Evolutionary conservation across 805 yeast genomes (phyloP), one percentile per base, ranked within the genome.

Genomic region (Suhomyces kilbournensis): DNA sequence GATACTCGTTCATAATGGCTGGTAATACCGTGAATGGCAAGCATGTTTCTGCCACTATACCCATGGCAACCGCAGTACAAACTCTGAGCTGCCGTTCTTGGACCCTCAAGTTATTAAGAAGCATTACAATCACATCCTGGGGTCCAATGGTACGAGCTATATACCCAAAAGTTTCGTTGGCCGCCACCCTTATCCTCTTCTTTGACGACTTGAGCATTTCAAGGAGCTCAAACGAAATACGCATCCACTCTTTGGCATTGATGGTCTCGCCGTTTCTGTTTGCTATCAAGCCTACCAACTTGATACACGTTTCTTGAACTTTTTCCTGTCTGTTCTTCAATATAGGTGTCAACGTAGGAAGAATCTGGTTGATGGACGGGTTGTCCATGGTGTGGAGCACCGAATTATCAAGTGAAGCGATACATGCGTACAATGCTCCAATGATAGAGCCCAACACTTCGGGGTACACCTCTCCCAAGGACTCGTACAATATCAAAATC

Each of bases 1-100:
- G 78, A 66, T 93, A 94, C 68, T 94, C 99, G 68, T 93, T 91
- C 96, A 94, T 88, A 48, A 94, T 72, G 0, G 97, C 96, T 0
- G 99, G 99, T 7, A 94, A 68, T 0, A 93, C 96, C 0, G 97
- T 90, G 69, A 88, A 94, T 0, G 98, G 97, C 0, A 90, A 82
- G 68, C 98, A 94, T 0, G 88, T 84, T 53, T 92, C 94, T 0
- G 98, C 98, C 7, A 94, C 96, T 59, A 94, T 91, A 35, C 96
- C 99, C 58, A 94, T 89, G 0, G 99, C 99, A 40, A 94, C 97
- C 5, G 99, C 97, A 0, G 98, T 90, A 67, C 97, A 93, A 7
- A 94, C 97, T 64, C 99, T 85, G 42, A 90, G 77, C 70, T 94
- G 99, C 64, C 99, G 88, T 65, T 94, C 98, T 65, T 93, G 98